A percentile compares a stretch with the other conserved stretches of the same genome.
Conservation (phyloP, 2,329 filamentous ascomycete species). For the Colletotrichum plurivorum region DNA sequence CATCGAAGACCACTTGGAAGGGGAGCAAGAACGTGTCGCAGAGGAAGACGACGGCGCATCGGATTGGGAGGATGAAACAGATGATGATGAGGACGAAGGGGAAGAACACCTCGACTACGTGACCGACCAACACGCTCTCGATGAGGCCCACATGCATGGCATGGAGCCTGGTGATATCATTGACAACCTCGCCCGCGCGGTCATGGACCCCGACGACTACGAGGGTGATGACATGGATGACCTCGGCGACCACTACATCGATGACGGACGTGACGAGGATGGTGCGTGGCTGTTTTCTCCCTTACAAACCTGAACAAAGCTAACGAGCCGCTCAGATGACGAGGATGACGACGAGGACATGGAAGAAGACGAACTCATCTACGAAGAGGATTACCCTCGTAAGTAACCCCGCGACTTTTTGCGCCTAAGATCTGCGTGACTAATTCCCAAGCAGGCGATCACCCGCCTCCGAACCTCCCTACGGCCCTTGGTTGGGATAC, state of each 20-base stretch:
- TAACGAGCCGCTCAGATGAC: slow-evolving; percentile 53
- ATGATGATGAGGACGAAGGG: slow-evolving; percentile 67
- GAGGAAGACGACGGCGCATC: slow-evolving; percentile 73
- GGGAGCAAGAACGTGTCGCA: slow-evolving; percentile 71
- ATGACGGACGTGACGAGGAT: slow-evolving; percentile 73
- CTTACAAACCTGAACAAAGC: slow-evolving; percentile 17
- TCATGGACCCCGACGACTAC: slow-evolving; percentile 66
- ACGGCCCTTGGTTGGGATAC: slow-evolving; percentile 71
- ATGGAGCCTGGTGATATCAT: slow-evolving; percentile 63
- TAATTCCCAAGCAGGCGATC: slow-evolving; percentile 53
- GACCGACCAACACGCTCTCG: slow-evolving; percentile 66
- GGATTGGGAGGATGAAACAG: slow-evolving; percentile 73
- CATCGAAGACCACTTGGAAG: slow-evolving; percentile 63
- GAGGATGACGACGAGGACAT: slow-evolving; percentile 79
- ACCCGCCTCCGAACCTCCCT: slow-evolving; percentile 59
- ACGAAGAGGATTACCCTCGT: slow-evolving; percentile 72
- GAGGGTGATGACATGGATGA: slow-evolving; percentile 67
- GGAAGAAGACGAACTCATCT: slow-evolving; percentile 76
- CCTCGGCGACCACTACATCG: slow-evolving; percentile 67
- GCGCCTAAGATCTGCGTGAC: background rate
- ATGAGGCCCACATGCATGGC: slow-evolving; percentile 62
- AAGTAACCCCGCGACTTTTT: background rate
- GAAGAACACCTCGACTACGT: slow-evolving; percentile 70
- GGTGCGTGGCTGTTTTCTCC: slow-evolving; percentile 51
- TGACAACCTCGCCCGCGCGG: slow-evolving; percentile 69